phyloP scores from a whole-genome alignment of 1,284 basidiomycete genomes.

The Mycena sp. region DNA sequence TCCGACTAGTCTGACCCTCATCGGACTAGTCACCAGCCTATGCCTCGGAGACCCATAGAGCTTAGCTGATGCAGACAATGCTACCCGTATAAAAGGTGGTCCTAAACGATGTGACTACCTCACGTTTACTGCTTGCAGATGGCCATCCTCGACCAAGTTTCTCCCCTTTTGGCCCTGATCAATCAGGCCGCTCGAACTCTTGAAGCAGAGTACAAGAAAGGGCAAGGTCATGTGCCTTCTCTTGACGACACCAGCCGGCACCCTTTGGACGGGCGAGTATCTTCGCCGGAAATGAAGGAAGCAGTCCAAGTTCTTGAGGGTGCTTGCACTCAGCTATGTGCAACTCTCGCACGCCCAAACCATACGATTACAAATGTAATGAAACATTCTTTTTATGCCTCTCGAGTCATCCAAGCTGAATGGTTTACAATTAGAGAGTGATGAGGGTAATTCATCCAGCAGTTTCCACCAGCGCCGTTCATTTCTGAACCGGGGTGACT shows the following conservation, averaged over 20 bases:
- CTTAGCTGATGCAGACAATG: too few species aligned
- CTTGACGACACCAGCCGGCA: constrained; percentile 24
- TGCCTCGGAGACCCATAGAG: too few species aligned
- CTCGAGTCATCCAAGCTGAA: neutral
- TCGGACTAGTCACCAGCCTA: too few species aligned
- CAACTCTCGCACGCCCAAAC: constrained; percentile 34
- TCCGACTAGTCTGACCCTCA: too few species aligned
- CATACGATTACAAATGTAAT: constrained; percentile 37
- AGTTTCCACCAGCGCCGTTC: too few species aligned
- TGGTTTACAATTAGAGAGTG: constrained; percentile 13
- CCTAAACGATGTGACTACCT: too few species aligned
- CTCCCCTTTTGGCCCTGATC: constrained; percentile 23
- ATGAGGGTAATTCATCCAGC: too few species aligned
- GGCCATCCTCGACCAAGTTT: constrained; percentile 7
- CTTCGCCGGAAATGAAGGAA: constrained; percentile 22
- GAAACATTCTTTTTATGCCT: neutral
- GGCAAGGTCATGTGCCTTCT: constrained; percentile 17
- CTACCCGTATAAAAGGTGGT: too few species aligned
- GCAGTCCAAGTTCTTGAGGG: constrained; percentile 36
- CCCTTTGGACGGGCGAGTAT: constrained; percentile 19
- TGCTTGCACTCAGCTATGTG: constrained; percentile 35
- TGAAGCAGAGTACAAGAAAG: constrained; percentile 16
- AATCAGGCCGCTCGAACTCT: constrained; percentile 19
- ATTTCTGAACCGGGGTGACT: too few species aligned
- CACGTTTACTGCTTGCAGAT: neutral